These are phyloP conservation scores for Ophiostoma sp. DNA, from an alignment of 2,329 filamentous ascomycete species.

Conservation along the genomic window DNA sequence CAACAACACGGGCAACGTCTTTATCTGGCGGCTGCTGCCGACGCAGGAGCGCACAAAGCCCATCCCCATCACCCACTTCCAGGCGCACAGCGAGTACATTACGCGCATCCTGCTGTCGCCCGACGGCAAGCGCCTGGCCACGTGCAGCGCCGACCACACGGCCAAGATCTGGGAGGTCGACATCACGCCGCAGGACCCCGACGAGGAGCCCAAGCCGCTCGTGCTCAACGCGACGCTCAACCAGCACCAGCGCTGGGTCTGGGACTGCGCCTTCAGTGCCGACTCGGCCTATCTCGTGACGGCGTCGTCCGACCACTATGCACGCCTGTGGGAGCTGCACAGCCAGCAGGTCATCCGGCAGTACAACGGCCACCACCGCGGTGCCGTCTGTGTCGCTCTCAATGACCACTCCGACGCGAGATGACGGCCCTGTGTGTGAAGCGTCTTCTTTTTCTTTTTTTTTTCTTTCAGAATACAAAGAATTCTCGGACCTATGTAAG, in stretches of 20 bases:
- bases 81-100: conserved; percentile 86
- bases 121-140: conserved; percentile 89
- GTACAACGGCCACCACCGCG: conserved; percentile 90
- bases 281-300: conserved; percentile 92
- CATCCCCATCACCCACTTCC: conserved; percentile 81
- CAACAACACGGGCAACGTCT: conserved; percentile 93
- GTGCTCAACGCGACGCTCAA: conserved; percentile 81
- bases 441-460: too few relatives aligned
- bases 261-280: conserved; percentile 93
- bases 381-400: conserved; percentile 84
- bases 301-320: conserved; percentile 89
- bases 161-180: conserved; percentile 96
- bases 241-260: conserved; percentile 92
- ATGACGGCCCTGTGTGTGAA: conserved; percentile 25
- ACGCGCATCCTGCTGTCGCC: conserved; percentile 87
- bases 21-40: conserved; percentile 92
- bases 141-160: conserved; percentile 87
- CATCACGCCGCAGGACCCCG: conserved; percentile 46
- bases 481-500: too few relatives aligned
- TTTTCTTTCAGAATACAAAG: neutral
- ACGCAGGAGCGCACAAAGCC: conserved; percentile 76
- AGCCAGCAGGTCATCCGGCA: conserved; percentile 88
- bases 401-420: conserved; percentile 72
- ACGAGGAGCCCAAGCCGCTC: conserved; percentile 54
- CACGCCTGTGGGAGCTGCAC: conserved; percentile 80